These are phyloP conservation scores for Rubus parviflorus DNA, from an alignment of 306 rosid genomes.

Conservation along the genomic window DNA sequence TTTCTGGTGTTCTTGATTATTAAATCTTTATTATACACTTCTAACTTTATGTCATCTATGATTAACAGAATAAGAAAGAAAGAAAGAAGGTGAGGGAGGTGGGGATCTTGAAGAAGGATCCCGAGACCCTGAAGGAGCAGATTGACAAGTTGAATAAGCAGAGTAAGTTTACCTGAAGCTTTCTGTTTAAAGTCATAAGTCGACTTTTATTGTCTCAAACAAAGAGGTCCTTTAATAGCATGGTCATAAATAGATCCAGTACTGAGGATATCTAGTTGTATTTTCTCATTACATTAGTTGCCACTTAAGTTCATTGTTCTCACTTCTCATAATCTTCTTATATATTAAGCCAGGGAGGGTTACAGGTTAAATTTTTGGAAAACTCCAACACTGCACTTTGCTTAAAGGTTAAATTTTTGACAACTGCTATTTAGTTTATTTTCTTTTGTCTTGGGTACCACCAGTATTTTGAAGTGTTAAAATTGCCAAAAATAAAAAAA, in stretches of 20 bases:
- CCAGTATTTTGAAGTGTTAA: background rate
- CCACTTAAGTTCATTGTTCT: background rate
- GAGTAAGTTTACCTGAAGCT: conserved; percentile 58
- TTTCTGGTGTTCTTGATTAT: conserved; percentile 3
- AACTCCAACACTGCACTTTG: no score
- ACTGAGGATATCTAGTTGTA: background rate
- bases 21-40: background rate
- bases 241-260: background rate
- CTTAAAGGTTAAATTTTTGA: background rate
- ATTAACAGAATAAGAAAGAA: conserved; percentile 82
- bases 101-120: conserved; percentile 98
- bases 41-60: conserved; percentile 24
- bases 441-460: background rate
- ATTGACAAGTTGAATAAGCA: conserved; percentile 89
- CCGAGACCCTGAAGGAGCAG: conserved; percentile 78
- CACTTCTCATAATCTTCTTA: background rate
- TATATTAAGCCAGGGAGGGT: background rate
- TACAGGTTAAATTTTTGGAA: background rate
- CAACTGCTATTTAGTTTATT: background rate
- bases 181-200: background rate
- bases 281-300: background rate
- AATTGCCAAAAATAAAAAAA: background rate
- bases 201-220: background rate
- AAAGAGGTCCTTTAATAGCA: background rate
- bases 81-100: conserved; percentile 99